Conservation (phyloP, 139 green algal species). For the Pycnococcus provasolii region DNA sequence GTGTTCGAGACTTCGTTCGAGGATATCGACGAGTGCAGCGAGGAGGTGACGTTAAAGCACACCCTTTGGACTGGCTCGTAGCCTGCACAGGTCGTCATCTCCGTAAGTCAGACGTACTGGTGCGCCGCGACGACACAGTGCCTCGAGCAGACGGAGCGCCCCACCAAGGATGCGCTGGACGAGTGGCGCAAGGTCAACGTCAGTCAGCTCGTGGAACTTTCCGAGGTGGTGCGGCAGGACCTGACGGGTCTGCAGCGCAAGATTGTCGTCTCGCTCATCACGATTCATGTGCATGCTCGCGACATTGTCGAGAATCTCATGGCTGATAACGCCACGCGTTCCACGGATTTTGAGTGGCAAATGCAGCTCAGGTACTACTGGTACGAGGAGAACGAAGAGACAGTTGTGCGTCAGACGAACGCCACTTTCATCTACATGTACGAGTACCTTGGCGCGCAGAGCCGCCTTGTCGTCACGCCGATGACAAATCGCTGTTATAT, state of each 20-base stretch:
- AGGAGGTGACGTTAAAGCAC: too few species aligned
- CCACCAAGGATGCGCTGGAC: too few species aligned
- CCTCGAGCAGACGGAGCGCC: too few species aligned
- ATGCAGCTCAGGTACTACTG: conserved; percentile 72
- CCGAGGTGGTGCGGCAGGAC: conserved; percentile 21
- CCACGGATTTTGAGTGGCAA: conserved; percentile 71
- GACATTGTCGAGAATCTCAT: conserved; percentile 60
- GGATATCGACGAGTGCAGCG: too few species aligned
- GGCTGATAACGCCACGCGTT: conserved; percentile 32
- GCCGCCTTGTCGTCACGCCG: conserved; percentile 69
- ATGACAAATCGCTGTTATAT: conserved; percentile 85
- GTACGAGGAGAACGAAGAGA: conserved; percentile 31
- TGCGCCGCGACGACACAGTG: too few species aligned
- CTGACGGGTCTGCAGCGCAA: conserved; percentile 49
- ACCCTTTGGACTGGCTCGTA: too few species aligned
- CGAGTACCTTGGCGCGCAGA: conserved; percentile 78
- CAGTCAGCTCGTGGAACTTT: conserved; percentile 48
- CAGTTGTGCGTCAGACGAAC: conserved; percentile 56
- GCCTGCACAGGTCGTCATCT: too few species aligned
- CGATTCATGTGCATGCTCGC: conserved; percentile 70
- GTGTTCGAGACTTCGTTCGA: too few species aligned
- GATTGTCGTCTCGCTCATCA: conserved; percentile 66
- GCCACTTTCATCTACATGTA: conserved; percentile 64
- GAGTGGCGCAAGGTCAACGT: too few species aligned
- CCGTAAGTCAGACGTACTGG: too few species aligned